Percentiles rank a stretch among this genome's conserved stretches.
Conservation (phyloP, 768 basidiomycete genomes). For the Rhodotorula graminis region DNA sequence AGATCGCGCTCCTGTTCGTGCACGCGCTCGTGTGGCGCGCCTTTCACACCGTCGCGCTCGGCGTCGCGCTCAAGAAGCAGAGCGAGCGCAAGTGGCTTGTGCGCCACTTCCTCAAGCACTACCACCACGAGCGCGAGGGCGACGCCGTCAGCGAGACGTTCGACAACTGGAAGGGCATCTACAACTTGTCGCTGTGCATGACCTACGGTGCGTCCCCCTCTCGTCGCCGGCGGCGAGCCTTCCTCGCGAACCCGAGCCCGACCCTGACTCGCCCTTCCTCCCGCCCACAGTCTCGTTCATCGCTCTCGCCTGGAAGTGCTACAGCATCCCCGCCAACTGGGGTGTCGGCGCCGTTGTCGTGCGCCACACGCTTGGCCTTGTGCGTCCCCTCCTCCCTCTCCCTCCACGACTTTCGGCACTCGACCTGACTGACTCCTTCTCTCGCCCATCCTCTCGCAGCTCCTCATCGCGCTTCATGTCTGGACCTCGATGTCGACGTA, state of each 20-base stretch:
- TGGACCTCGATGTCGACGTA: slow-evolving; percentile 89
- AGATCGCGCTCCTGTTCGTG: slow-evolving; percentile 65
- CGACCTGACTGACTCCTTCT: neutral
- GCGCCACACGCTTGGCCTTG: slow-evolving; percentile 79
- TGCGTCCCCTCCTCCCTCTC: slow-evolving; percentile 50
- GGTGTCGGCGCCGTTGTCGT: slow-evolving; percentile 78
- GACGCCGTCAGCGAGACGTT: slow-evolving; percentile 89
- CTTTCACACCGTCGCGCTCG: slow-evolving; percentile 83
- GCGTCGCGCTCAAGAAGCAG: slow-evolving; percentile 75
- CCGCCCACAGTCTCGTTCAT: slow-evolving; percentile 65
- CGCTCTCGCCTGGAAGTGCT: slow-evolving; percentile 84
- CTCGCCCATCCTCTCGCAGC: slow-evolving; percentile 49
- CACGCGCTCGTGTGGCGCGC: slow-evolving; percentile 82
- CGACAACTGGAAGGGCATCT: slow-evolving; percentile 86
- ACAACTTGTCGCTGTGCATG: slow-evolving; percentile 91
- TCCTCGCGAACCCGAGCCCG: too few species aligned
- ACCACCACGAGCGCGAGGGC: slow-evolving; percentile 72
- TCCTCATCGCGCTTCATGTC: slow-evolving; percentile 76
- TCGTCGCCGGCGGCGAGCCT: too few species aligned
- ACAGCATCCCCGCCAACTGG: slow-evolving; percentile 76
- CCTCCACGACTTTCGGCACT: neutral
- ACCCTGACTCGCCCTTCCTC: neutral
- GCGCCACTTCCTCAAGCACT: slow-evolving; percentile 78
- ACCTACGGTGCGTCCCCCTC: slow-evolving; percentile 64
- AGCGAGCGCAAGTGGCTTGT: slow-evolving; percentile 82